These are phyloP conservation scores for Metschnikowia amazonensis DNA, from an alignment of 805 yeast genomes.

Conservation along the genomic window DNA sequence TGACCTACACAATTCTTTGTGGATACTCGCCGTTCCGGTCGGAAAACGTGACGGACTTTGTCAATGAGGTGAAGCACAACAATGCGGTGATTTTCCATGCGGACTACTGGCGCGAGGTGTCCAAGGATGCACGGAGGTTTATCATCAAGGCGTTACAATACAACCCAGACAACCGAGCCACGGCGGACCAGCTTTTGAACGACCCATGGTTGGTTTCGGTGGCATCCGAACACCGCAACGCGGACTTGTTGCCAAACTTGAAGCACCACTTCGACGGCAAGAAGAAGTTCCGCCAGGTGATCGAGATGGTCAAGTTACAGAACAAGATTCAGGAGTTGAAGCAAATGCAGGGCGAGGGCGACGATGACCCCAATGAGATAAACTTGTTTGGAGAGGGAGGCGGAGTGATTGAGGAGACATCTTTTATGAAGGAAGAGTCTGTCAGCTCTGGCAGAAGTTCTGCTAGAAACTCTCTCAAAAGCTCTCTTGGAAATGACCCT, in stretches of 20 bases:
- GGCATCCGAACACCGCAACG: constrained; percentile 42
- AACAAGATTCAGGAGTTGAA: constrained; percentile 74
- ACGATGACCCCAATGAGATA: constrained; percentile 49
- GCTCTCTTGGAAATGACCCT: too few relatives aligned
- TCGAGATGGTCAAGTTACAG: constrained; percentile 76
- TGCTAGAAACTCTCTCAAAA: too few relatives aligned
- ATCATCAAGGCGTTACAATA: constrained; percentile 66
- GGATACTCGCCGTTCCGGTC: constrained; percentile 92
- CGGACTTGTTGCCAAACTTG: constrained; percentile 78
- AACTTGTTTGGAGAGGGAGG: constrained; percentile 38
- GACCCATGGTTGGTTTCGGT: constrained; percentile 71
- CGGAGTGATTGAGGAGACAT: constrained; percentile 6
- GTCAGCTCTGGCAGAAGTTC: too few relatives aligned
- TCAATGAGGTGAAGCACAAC: constrained; percentile 69
- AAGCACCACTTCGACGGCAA: constrained; percentile 81
- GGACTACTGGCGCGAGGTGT: constrained; percentile 80
- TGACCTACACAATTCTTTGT: constrained; percentile 82
- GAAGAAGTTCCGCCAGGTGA: constrained; percentile 77
- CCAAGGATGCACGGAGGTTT: constrained; percentile 76
- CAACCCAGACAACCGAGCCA: constrained; percentile 65
- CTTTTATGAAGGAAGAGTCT: constrained; percentile 4
- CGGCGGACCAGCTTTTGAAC: constrained; percentile 57
- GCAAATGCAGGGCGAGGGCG: constrained; percentile 50
- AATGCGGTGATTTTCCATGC: constrained; percentile 82
- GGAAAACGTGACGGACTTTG: constrained; percentile 75